A percentile compares a stretch with the other conserved stretches of the same genome.
Conservation (phyloP, 2,329 filamentous ascomycete species). For the Tolypocladium album region DNA sequence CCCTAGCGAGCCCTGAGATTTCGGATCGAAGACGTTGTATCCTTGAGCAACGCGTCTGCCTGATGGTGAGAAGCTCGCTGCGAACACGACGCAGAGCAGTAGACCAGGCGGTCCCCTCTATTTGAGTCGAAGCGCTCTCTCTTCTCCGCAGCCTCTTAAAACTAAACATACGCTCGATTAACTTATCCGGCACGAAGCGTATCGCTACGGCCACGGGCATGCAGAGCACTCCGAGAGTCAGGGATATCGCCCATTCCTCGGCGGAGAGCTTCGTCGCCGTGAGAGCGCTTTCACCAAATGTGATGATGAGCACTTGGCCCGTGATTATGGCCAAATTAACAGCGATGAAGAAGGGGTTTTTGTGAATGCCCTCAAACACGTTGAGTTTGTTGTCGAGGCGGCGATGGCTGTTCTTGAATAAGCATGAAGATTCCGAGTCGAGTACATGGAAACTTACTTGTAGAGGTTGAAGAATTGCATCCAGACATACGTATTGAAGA, state of each 20-base stretch:
- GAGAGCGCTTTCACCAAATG: not conserved
- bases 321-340: not conserved
- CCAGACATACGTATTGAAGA: conserved; percentile 64
- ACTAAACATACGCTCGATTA: not conserved
- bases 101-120: not conserved
- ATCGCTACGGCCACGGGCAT: not conserved
- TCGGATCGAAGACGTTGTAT: not conserved
- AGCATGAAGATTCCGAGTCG: not conserved
- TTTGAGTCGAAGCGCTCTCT: no score
- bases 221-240: not conserved
- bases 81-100: not conserved
- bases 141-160: not conserved
- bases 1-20: not conserved
- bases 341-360: not conserved
- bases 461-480: conserved; percentile 56
- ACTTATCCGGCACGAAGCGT: not conserved
- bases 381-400: not conserved
- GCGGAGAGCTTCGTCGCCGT: not conserved
- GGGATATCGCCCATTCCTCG: not conserved
- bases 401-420: not conserved
- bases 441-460: not conserved
- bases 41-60: not conserved
- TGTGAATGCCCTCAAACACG: not conserved
- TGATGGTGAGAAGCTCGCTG: not conserved
- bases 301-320: not conserved